Conservation (phyloP, 148 eudicot species). For the Salicornia ramosissima region DNA sequence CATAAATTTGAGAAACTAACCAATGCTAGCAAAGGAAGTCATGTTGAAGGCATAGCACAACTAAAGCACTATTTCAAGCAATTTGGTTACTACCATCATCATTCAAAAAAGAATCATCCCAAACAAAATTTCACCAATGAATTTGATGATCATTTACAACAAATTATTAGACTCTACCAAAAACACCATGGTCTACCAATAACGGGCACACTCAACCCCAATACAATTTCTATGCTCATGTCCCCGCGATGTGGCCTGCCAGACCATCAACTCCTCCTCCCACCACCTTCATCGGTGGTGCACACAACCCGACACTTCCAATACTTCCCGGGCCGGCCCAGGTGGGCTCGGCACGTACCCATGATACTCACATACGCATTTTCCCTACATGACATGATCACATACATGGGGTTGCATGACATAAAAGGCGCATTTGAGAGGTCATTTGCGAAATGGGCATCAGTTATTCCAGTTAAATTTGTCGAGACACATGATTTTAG, state of each 20-base stretch:
- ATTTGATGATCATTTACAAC: conserved; percentile 41
- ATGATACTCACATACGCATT: conserved; percentile 62
- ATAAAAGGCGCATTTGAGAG: conserved; percentile 37
- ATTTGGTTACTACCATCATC: conserved; percentile 44
- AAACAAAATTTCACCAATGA: conserved; percentile 29
- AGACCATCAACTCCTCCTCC: conserved; percentile 23
- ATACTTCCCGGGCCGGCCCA: conserved; percentile 53
- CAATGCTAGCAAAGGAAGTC: conserved; percentile 40
- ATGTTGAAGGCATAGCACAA: conserved; percentile 32
- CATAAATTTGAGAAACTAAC: conserved; percentile 33
- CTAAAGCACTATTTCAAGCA: conserved; percentile 48
- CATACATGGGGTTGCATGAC: conserved; percentile 20
- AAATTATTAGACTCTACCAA: conserved; percentile 46
- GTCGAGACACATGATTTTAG: conserved; percentile 34
- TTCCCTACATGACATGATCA: conserved; percentile 33
- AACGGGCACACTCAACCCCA: conserved; percentile 46
- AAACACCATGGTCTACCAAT: conserved; percentile 34
- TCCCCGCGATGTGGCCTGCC: conserved; percentile 62
- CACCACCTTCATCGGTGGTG: conserved; percentile 8
- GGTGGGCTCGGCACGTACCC: conserved; percentile 49
- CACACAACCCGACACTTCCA: conserved; percentile 20
- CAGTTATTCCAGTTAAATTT: conserved; percentile 61
- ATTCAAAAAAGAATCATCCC: not conserved
- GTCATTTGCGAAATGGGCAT: conserved; percentile 58
- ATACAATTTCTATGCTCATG: conserved; percentile 40